A percentile compares a stretch with the other conserved stretches of the same genome.
Evolutionary conservation across 441 rosid species (phyloP).

Genomic region (Gossypium davidsonii): DNA sequence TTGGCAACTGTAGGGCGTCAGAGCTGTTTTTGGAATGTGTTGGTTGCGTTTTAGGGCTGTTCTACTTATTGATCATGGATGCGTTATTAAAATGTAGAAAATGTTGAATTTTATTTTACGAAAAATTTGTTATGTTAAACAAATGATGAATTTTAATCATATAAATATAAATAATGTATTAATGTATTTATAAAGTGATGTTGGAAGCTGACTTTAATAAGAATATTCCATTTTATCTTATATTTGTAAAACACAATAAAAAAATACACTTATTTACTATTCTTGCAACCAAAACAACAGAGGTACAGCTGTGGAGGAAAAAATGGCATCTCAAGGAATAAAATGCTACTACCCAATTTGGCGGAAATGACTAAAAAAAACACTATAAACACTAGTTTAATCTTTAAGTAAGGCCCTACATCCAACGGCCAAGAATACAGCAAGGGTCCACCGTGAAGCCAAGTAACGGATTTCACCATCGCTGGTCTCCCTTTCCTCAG

Average conservation of each 20-base stretch:
- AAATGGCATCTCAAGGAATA: not conserved
- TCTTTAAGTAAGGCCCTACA: conserved; percentile 11
- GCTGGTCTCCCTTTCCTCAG: conserved; percentile 41
- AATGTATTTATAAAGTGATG: too few species aligned
- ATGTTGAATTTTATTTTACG: too few species aligned
- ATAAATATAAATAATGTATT: too few species aligned
- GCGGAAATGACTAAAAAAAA: not conserved
- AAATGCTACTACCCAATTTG: not conserved
- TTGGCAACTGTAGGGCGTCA: too few species aligned
- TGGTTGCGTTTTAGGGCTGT: too few species aligned
- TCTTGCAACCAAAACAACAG: not conserved
- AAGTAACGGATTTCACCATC: conserved; percentile 19
- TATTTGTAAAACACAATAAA: not conserved
- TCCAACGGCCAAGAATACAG: conserved; percentile 34
- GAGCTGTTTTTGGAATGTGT: too few species aligned
- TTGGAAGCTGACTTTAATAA: too few species aligned
- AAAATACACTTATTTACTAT: not conserved
- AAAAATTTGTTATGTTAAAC: too few species aligned
- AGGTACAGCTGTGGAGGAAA: too few species aligned
- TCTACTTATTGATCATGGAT: too few species aligned
- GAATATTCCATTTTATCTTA: not conserved
- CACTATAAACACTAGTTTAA: not conserved
- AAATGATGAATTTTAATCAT: too few species aligned
- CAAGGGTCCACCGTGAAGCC: conserved; percentile 16
- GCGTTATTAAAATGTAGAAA: too few species aligned